Evolutionary conservation across 108 stramenopile species (phyloP).

Genomic region (Pseudonitzschia multiseries): DNA sequence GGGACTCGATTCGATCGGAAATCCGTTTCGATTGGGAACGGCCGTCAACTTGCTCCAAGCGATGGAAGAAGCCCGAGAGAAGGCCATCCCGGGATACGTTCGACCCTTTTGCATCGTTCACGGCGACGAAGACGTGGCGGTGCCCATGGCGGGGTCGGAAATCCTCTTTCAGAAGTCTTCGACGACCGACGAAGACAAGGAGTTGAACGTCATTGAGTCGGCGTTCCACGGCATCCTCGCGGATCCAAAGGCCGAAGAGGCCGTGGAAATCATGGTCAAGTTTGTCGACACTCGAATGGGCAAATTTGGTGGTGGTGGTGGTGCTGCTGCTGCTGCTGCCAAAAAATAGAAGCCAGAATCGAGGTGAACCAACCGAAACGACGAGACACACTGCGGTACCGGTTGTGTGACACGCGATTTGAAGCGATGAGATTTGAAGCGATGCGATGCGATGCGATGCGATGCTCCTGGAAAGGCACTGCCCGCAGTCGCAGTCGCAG

Average conservation of each 20-base stretch:
- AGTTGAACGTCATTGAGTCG: slow-evolving; percentile 32
- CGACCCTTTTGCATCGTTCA: slow-evolving; percentile 53
- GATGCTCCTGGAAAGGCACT: no score
- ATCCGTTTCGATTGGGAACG: slow-evolving; percentile 52
- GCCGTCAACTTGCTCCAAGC: slow-evolving; percentile 41
- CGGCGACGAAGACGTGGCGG: slow-evolving; percentile 49
- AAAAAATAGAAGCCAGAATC: no score
- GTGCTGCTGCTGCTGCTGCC: no score
- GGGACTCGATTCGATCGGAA: slow-evolving; percentile 32
- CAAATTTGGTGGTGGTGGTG: background rate
- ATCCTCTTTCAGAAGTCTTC: slow-evolving; percentile 31
- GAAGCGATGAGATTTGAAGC: no score
- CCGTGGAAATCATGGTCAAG: slow-evolving; percentile 22
- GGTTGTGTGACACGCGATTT: no score
- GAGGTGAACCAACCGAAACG: no score
- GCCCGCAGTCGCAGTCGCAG: no score
- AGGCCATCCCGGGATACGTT: slow-evolving; percentile 43
- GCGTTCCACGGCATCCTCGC: slow-evolving; percentile 45
- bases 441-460: no score
- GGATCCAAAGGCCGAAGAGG: slow-evolving; percentile 46
- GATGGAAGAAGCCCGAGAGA: slow-evolving; percentile 35
- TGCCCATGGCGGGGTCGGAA: slow-evolving; percentile 47
- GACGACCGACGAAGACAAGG: slow-evolving; percentile 27
- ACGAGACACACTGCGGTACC: no score
- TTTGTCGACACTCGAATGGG: slow-evolving; percentile 38